Base-by-base conservation (phyloP, 495 filamentous ascomycete species). In the Aspergillus biplanus region DNA sequence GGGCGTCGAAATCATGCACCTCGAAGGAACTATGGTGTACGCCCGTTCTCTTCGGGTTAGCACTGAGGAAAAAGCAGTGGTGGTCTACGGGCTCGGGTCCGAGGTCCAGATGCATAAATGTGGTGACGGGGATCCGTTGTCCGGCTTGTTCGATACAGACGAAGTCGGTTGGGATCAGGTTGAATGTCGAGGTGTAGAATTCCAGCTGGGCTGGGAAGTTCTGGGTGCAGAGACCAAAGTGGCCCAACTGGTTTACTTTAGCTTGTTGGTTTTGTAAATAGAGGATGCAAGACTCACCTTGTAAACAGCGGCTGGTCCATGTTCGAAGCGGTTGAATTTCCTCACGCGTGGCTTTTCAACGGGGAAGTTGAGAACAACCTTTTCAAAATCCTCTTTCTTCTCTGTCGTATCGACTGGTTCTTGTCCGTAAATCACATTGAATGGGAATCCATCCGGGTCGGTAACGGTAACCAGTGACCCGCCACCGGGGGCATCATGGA, bases 1-100 rank as follows among this genome's bases (percentile, higher is more conserved):
- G 89, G 0, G 86, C 85, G 65, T 93, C 90, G 66, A 89, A 90
- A 68, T 93, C 89, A 69, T 89, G 84, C 7, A 90, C 89, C 72
- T 93, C 90, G 61, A 88, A 93, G 4, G 83, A 86, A 33, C 83
- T 84, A 68, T 93, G 90, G 70, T 92, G 90, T 3, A 92, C 86
- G 68, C 89, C 86, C 15, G 76, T 73, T 15, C 80, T 7, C 46
- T 3, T 82, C 6, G 80, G 71, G 4, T 80, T 82, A n/a, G 75
- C 62, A 65, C 79, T 81, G 66, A 92, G 80, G 81, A 92, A 92
- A 71, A 92, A 86, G n/a, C 72, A 79, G 75, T 92, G 90, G 65
- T 93, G 90, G 68, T 93, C 89, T 0, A 87, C 84, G 57, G 79
- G 73, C 5, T 85, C 80, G 0, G 71, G 65, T 0, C 89, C 89